Evolutionary conservation across 2,329 filamentous ascomycete species (phyloP), one percentile per base, ranked within the genome.

Genomic region (Cladosporium oxysporum): DNA sequence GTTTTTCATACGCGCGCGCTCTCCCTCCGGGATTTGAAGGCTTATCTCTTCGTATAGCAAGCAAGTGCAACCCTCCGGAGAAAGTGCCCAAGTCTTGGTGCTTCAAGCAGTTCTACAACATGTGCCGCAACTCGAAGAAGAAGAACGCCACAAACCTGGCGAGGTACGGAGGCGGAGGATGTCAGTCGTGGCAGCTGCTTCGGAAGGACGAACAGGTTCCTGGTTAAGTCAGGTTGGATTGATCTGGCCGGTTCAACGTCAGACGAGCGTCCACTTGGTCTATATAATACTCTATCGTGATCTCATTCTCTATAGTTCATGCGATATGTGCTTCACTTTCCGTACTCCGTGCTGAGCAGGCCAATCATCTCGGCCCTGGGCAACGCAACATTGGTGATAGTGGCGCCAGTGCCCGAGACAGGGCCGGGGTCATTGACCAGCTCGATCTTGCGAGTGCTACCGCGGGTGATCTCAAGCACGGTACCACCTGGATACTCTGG

Each of bases 401-500:
- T 66, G 11, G 64, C 58, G 14, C 64, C 64, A 18, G 57, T 62
- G 11, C 52, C 31, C 1, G 33, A 28, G 7, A 35, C 35, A 23
- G 64, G 58, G 16, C 64, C 64, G 2, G 58, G 41, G 37, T 66
- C 58, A 12, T 66, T 66, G n/a, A 61, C 28, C 23, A 66, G 28
- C 31, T 66, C 64, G 33, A 66, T 47, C 26, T 53, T 55, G 14
- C 64, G 44, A 8, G 37, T 53, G 23, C 47, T 47, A 21, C 50
- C 64, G 10, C 37, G 35, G 4, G 58, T 65, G 31, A 67, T 55
- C 41, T 67, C 66, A 11, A 67, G 37, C 12, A 66, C 58, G 1
- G 66, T 66, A 21, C 66, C 66, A 14, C 66, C 63, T 16, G 35
- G 44, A 23, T 59, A 66, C 50, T 65, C 41, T 5, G 64, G 62